Base-by-base conservation (phyloP, 306 rosid genomes). In the Quercus cerris region DNA sequence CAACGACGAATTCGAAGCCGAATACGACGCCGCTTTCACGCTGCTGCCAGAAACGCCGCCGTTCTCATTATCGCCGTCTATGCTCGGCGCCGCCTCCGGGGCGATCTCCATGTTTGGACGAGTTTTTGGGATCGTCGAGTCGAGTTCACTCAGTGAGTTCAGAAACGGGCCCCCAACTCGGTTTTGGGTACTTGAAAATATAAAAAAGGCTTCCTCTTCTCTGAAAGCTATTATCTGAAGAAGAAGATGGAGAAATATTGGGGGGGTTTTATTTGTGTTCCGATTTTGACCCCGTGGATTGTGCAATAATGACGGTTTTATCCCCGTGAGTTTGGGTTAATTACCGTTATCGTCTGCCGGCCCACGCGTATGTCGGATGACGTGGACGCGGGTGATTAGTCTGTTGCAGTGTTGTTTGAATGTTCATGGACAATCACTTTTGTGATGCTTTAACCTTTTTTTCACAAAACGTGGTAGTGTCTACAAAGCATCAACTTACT, bases 41-140 rank as follows among this genome's bases (percentile, higher is more conserved):
- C 85, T 56, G 14, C 78, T 82, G 56, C 74, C 64, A 46, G 90
- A 74, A 28, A 67, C 71, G 64, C 81, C 64, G 75, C 77, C 83
- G 75, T 30, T 59, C 5, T 76, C 81, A 79, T 58, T 62, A 54
- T 86, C 91, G 71, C 84, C 89, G 81, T 76, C 87, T 23, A 76
- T 74, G 49, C 81, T 54, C 78, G 84, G 85, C 38, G 87, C 86
- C 75, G 82, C 82, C 85, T 84, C 94, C 84, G 89, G 89, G 33
- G 92, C 87, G 89, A 95, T 93, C 94, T 91, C 97, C 99, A 93
- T 95, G 71, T 31, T 41, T 41, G 15, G 5, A 55, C 18, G 59
- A 74, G 58, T 52, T 41, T 41, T 9, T 31, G 87, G 87, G 70
- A 70, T 85, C 83, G 70, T 76, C 25, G 76, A 80, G 80, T 85